These are phyloP conservation scores for Phytopythium litorale DNA, from an alignment of 352 stramenopile genomes.

Conservation along the genomic window DNA sequence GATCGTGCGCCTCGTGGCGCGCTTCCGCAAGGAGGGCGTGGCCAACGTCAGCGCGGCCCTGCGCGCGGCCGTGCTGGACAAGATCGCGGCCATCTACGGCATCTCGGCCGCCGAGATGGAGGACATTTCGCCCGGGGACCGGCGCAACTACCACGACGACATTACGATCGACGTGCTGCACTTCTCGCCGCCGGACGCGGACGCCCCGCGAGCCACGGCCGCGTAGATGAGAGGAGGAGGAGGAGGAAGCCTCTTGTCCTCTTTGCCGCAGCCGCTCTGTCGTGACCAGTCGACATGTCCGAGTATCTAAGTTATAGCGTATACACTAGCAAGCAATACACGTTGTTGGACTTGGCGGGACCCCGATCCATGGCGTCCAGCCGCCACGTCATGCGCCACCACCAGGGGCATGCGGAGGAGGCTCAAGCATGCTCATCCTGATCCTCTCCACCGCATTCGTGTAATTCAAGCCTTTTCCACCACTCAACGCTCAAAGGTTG, in stretches of 20 bases:
- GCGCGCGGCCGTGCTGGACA: conserved; percentile 40
- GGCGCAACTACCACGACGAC: conserved; percentile 66
- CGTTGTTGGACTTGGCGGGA: neutral
- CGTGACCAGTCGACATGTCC: neutral
- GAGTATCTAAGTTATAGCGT: conserved; percentile 1
- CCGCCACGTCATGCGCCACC: too few species aligned
- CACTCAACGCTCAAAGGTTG: neutral
- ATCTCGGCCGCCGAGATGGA: conserved; percentile 41
- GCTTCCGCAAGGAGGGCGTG: conserved; percentile 41
- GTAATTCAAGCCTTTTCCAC: neutral
- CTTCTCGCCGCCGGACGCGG: conserved; percentile 30
- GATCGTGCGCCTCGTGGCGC: conserved; percentile 43
- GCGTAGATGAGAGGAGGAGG: neutral
- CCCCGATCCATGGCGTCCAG: too few species aligned
- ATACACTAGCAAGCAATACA: conserved; percentile 5
- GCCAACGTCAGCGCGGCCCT: conserved; percentile 54
- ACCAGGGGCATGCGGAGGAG: too few species aligned
- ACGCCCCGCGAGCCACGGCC: conserved; percentile 11
- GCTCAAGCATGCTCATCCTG: too few species aligned
- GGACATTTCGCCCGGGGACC: conserved; percentile 49
- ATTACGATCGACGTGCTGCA: conserved; percentile 73
- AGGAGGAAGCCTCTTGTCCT: too few species aligned
- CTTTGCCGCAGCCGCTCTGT: neutral
- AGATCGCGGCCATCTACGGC: conserved; percentile 53
- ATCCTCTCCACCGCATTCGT: too few species aligned